Percentiles rank a stretch among this genome's conserved stretches.
Conservation (phyloP, 768 basidiomycete species). For the Boletus sensibilis region DNA sequence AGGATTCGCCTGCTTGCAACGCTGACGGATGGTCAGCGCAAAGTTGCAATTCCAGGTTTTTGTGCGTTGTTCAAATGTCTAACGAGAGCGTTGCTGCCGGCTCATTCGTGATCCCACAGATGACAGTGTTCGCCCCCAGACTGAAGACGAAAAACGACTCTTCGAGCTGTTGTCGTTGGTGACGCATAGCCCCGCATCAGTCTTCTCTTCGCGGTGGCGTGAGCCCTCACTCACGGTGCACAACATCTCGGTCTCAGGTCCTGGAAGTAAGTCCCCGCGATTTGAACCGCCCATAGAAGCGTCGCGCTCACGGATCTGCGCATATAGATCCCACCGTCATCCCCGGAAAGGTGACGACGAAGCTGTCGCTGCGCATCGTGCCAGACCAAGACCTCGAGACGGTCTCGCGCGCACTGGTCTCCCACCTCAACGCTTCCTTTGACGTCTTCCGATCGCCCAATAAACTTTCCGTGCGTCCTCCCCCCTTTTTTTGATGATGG, state of each 20-base stretch:
- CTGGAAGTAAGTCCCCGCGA: constrained; percentile 53
- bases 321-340: constrained; percentile 83
- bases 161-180: constrained; percentile 70
- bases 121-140: constrained; percentile 70
- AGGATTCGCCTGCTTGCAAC: constrained; percentile 80
- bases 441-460: constrained; percentile 64
- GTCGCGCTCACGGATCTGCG: background rate
- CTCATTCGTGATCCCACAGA: constrained; percentile 43
- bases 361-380: constrained; percentile 89
- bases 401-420: constrained; percentile 60
- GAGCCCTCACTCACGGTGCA: constrained; percentile 91
- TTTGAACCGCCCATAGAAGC: background rate
- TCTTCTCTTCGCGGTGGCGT: constrained; percentile 79
- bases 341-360: constrained; percentile 77
- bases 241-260: constrained; percentile 78
- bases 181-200: constrained; percentile 63
- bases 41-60: constrained; percentile 75
- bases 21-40: constrained; percentile 55
- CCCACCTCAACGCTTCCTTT: constrained; percentile 62
- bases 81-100: background rate
- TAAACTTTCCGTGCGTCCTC: constrained; percentile 53
- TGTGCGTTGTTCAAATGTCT: constrained; percentile 52
- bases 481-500: background rate
- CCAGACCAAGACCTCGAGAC: constrained; percentile 84
- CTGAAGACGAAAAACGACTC: constrained; percentile 61